Conservation (phyloP, 305 asterid genomes). For the Coffea humblotiana region DNA sequence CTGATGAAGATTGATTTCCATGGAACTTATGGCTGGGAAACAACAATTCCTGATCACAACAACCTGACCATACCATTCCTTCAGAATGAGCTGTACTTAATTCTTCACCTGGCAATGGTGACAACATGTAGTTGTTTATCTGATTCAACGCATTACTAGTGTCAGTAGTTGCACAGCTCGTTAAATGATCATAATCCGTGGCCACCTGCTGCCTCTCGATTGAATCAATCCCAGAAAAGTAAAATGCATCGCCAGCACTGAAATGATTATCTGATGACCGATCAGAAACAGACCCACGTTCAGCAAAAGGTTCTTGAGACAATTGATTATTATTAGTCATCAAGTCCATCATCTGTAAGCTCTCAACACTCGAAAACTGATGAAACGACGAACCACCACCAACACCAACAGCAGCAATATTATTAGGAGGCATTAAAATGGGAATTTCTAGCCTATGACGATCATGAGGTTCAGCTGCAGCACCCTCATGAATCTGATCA, state of each 20-base stretch:
- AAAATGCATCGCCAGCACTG: conserved; percentile 16
- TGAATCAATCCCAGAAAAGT: conserved; percentile 27
- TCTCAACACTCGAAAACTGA: conserved; percentile 23
- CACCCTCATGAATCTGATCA: too few species aligned
- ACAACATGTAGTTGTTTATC: conserved; percentile 23
- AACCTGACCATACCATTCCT: conserved; percentile 38
- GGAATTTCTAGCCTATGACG: conserved; percentile 17
- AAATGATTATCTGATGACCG: conserved; percentile 19
- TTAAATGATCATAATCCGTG: conserved; percentile 14
- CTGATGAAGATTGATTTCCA: conserved; percentile 7
- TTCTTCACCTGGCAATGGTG: conserved; percentile 51
- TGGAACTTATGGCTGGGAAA: conserved; percentile 23
- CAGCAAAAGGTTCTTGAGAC: conserved; percentile 21
- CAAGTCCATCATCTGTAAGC: conserved; percentile 16
- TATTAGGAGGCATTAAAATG: conserved; percentile 11
- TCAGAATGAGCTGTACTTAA: conserved; percentile 12
- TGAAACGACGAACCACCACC: conserved; percentile 11
- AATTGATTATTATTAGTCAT: conserved; percentile 8
- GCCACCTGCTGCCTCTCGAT: conserved; percentile 22
- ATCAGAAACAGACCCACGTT: conserved; percentile 21
- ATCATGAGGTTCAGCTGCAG: not conserved
- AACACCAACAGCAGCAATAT: not conserved
- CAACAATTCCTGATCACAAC: conserved; percentile 13
- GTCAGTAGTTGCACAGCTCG: not conserved
- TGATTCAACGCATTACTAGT: not conserved